A percentile compares a stretch with the other conserved stretches of the same genome.
Evolutionary conservation across 176 grass and related monocot genomes (phyloP).

Genomic region (Bromus sterilis): DNA sequence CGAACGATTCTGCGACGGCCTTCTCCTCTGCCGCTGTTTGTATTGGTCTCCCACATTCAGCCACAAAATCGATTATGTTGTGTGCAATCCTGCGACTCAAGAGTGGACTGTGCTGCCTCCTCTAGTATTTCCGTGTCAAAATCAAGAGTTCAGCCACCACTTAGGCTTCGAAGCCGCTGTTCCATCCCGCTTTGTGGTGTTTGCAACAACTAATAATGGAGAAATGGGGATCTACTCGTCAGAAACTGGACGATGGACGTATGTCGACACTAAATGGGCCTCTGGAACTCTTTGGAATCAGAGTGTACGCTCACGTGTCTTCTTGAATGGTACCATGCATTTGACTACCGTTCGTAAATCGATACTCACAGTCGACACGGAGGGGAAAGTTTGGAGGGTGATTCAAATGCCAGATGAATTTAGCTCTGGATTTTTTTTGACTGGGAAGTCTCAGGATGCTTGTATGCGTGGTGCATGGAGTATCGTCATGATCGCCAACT

Average conservation of each 20-base stretch:
- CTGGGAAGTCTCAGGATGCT: neutral
- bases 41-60: neutral
- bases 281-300: neutral
- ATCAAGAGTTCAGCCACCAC: neutral
- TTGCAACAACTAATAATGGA: neutral
- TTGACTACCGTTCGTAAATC: neutral
- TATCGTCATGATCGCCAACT: neutral
- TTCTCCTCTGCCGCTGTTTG: neutral
- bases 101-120: neutral
- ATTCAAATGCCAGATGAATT: neutral
- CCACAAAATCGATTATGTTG: neutral
- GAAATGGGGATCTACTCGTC: neutral
- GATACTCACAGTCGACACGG: neutral
- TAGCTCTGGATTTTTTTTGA: neutral
- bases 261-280: neutral
- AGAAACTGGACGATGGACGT: neutral
- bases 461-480: neutral
- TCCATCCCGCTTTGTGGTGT: neutral
- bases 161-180: neutral
- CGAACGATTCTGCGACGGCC: neutral
- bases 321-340: neutral
- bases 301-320: neutral
- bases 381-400: neutral
- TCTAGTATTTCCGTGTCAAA: neutral
- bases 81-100: neutral